Percentiles rank a stretch among this genome's conserved stretches.
Conservation (phyloP, 768 basidiomycete genomes). For the Lanmaoa pseudosensibilis region DNA sequence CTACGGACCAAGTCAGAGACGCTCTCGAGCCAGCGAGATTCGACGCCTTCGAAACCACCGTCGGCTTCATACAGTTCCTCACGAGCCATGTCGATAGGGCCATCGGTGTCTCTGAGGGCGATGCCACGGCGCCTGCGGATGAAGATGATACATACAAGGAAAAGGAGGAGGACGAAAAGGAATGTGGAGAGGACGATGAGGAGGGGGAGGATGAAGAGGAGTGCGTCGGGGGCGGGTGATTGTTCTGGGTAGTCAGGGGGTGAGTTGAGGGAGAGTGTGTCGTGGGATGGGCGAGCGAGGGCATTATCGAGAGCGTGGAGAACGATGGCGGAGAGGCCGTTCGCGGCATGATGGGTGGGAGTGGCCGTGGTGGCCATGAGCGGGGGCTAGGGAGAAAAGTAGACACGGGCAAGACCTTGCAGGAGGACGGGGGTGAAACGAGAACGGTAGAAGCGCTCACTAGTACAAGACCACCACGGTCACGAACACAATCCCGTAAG, state of each 20-base stretch:
- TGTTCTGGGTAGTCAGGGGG: conserved; percentile 24
- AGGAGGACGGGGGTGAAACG: neutral
- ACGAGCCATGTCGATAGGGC: conserved; percentile 89
- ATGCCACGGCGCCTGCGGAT: conserved; percentile 78
- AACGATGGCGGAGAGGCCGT: conserved; percentile 7
- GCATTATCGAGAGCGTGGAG: conserved; percentile 4
- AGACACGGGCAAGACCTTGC: no score
- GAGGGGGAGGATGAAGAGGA: conserved; percentile 87
- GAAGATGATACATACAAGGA: conserved; percentile 86
- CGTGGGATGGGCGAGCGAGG: conserved; percentile 3
- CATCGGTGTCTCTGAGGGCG: conserved; percentile 79
- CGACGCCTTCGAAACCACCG: conserved; percentile 90
- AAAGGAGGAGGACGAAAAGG: conserved; percentile 87
- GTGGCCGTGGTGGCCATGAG: conserved; percentile 10
- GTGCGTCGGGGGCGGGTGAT: conserved; percentile 53
- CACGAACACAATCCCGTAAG: conserved; percentile 15
- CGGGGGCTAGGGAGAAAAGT: neutral
- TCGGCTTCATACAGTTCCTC: conserved; percentile 90
- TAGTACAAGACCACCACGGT: neutral
- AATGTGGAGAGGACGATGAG: conserved; percentile 93
- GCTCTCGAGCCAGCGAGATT: conserved; percentile 90
- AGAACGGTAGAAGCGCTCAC: neutral
- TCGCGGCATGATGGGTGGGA: neutral
- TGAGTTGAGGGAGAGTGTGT: neutral
- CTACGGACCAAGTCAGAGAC: conserved; percentile 64